phyloP scores from a whole-genome alignment of 805 yeast species.

The Cyberlindnera americana region DNA sequence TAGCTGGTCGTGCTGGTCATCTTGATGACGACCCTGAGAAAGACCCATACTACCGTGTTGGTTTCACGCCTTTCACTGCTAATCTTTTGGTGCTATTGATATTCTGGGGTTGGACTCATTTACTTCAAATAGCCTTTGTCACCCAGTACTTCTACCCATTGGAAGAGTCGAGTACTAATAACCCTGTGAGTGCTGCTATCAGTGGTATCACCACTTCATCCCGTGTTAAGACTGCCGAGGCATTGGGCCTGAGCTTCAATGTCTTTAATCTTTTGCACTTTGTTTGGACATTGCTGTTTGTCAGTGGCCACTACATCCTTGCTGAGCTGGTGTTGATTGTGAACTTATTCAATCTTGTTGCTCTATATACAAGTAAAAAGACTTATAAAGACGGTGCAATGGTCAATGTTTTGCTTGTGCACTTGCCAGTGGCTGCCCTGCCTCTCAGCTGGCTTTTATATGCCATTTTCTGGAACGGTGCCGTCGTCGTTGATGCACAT shows the following conservation, averaged over 20 bases:
- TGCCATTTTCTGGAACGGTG: conserved; percentile 82
- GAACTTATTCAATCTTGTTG: conserved; percentile 57
- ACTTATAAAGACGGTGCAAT: conserved; percentile 54
- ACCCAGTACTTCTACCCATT: conserved; percentile 40
- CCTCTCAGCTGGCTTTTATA: conserved; percentile 75
- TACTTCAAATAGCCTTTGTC: conserved; percentile 51
- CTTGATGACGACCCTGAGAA: conserved; percentile 34
- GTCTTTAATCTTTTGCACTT: conserved; percentile 57
- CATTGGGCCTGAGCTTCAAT: conserved; percentile 60
- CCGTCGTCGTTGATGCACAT: conserved; percentile 51
- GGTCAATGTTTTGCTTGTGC: conserved; percentile 53
- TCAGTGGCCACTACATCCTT: conserved; percentile 52
- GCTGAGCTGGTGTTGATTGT: conserved; percentile 55
- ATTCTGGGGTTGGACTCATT: conserved; percentile 55
- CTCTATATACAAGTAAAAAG: conserved; percentile 49
- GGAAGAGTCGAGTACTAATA: conserved; percentile 3
- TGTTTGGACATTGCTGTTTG: conserved; percentile 63
- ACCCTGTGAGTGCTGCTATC: not conserved
- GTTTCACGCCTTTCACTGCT: conserved; percentile 70
- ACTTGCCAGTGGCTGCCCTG: conserved; percentile 61
- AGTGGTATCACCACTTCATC: conserved; percentile 10
- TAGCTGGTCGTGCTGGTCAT: conserved; percentile 51
- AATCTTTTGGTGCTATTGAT: conserved; percentile 43
- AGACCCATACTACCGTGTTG: conserved; percentile 46
- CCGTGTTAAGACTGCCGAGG: conserved; percentile 23